These are phyloP conservation scores for Moesziomyces globuligerus DNA, from an alignment of 1,284 basidiomycete genomes.

Conservation along the genomic window DNA sequence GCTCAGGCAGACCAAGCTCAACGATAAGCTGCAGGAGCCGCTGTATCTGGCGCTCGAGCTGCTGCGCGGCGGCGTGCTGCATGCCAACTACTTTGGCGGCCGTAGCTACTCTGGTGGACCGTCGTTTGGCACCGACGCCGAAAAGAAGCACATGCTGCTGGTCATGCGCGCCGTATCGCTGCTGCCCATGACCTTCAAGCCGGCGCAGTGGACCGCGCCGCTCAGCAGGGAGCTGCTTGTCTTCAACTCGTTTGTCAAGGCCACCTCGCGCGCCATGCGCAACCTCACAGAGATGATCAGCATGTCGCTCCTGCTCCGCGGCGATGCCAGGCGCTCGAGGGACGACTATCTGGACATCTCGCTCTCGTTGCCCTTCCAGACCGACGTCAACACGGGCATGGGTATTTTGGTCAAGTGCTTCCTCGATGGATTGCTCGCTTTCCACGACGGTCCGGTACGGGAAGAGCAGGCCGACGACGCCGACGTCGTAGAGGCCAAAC, in stretches of 20 bases:
- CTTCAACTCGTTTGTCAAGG: slow-evolving; percentile 96
- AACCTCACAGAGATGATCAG: slow-evolving; percentile 90
- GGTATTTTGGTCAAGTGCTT: slow-evolving; percentile 90
- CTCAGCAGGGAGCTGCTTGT: slow-evolving; percentile 94
- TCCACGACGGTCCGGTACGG: slow-evolving; percentile 74
- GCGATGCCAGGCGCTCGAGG: slow-evolving; percentile 82
- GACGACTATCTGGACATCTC: slow-evolving; percentile 94
- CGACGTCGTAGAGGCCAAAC: slow-evolving; percentile 83
- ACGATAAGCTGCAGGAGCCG: slow-evolving; percentile 98
- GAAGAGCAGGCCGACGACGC: slow-evolving; percentile 74
- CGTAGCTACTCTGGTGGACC: slow-evolving; percentile 91
- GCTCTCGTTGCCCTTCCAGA: slow-evolving; percentile 79
- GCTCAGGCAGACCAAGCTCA: slow-evolving; percentile 79
- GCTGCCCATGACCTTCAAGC: slow-evolving; percentile 88
- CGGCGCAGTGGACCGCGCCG: slow-evolving; percentile 75
- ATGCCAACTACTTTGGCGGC: slow-evolving; percentile 89
- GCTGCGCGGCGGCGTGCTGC: slow-evolving; percentile 90
- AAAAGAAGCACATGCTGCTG: slow-evolving; percentile 82
- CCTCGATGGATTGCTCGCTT: slow-evolving; percentile 84
- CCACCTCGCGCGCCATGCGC: slow-evolving; percentile 86
- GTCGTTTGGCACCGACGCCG: slow-evolving; percentile 77
- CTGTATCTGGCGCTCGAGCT: slow-evolving; percentile 89
- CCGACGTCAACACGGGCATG: slow-evolving; percentile 96
- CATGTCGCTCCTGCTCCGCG: slow-evolving; percentile 88
- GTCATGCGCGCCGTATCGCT: slow-evolving; percentile 96